These are phyloP conservation scores for Lachancea dasiensis DNA, from an alignment of 805 yeast genomes.

Conservation along the genomic window DNA sequence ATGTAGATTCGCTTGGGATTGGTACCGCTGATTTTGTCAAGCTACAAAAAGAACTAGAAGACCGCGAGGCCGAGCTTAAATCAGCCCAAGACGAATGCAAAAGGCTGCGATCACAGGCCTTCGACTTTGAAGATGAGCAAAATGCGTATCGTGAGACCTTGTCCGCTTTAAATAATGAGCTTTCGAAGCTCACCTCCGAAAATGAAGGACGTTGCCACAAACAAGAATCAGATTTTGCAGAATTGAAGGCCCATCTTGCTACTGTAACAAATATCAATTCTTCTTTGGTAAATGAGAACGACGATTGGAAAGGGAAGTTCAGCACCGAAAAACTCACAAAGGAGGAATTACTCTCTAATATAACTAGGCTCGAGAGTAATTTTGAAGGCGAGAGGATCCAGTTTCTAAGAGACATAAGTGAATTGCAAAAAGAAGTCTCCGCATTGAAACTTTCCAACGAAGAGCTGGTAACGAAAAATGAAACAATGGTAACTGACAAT, in stretches of 20 bases:
- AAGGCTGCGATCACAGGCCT: conserved; percentile 3
- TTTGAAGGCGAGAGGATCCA: conserved; percentile 46
- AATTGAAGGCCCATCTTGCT: conserved; percentile 15
- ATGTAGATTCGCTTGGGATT: background rate
- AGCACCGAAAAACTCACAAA: conserved; percentile 40
- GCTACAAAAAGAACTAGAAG: conserved; percentile 9
- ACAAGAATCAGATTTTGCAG: conserved; percentile 1
- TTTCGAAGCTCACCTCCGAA: conserved; percentile 23
- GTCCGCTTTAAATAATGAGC: conserved; percentile 23
- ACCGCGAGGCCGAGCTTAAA: conserved; percentile 4
- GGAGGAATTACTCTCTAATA: conserved; percentile 58
- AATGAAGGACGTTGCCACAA: conserved; percentile 12
- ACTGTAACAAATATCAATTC: conserved; percentile 13
- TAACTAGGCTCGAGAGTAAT: conserved; percentile 60
- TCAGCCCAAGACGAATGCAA: conserved; percentile 5
- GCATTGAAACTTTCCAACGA: conserved; percentile 36
- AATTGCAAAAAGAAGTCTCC: conserved; percentile 39
- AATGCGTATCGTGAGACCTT: conserved; percentile 29
- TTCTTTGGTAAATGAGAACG: conserved; percentile 12
- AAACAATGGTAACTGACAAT: background rate
- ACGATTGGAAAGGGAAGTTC: conserved; percentile 13
- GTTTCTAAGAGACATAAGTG: conserved; percentile 46
- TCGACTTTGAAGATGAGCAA: conserved; percentile 24
- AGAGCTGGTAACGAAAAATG: background rate
- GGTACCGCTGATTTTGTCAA: background rate